phyloP scores from a whole-genome alignment of 1,284 basidiomycete genomes.

The Pyrrhoderma noxium region DNA sequence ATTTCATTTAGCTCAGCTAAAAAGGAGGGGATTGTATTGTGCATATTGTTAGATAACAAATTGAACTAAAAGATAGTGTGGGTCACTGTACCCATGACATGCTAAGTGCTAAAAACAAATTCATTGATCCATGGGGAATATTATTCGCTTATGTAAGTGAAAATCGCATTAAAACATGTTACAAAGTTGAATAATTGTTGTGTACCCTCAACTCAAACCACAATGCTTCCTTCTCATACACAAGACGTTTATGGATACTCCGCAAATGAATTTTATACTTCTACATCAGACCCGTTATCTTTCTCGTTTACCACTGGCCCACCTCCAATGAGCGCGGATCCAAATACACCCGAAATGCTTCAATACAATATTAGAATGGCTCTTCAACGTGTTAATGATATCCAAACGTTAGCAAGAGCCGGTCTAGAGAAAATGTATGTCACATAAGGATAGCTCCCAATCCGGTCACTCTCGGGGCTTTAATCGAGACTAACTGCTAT shows the following conservation, averaged over 20 bases:
- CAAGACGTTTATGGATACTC: constrained; percentile 9
- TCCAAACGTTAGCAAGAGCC: constrained; percentile 9
- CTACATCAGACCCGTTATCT: neutral
- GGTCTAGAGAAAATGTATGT: constrained; percentile 14
- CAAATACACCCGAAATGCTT: constrained; percentile 14
- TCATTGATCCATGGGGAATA: no score
- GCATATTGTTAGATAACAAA: no score
- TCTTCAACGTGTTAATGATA: constrained; percentile 9
- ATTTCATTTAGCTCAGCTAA: no score
- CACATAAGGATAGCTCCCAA: no score
- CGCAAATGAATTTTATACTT: neutral
- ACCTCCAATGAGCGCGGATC: constrained; percentile 5
- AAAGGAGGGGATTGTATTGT: no score
- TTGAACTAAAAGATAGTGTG: no score
- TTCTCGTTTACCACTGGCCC: neutral
- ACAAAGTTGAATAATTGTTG: no score
- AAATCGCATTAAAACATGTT: no score
- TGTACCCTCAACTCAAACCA: no score
- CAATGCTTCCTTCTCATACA: neutral
- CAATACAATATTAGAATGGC: constrained; percentile 14
- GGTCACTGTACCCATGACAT: no score
- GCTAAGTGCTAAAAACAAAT: no score
- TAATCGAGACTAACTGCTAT: neutral
- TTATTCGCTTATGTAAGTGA: no score
- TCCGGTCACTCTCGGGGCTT: neutral